phyloP scores from a whole-genome alignment of 139 green algal species.

The Coccomyxa sp. region DNA sequence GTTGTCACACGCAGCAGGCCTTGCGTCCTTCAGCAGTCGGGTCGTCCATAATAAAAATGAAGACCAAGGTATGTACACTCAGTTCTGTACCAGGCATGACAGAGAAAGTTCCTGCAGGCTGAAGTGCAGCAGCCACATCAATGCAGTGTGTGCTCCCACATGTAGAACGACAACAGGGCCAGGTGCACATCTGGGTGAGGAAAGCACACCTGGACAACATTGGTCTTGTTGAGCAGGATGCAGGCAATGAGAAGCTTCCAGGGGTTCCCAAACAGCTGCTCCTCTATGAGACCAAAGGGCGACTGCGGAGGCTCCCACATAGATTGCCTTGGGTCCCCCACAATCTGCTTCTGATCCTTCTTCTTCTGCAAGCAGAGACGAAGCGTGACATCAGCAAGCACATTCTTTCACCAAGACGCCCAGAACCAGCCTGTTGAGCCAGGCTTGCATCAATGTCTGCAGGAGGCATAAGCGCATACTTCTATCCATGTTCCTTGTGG shows the following conservation, averaged over 20 bases:
- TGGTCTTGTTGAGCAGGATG: conserved; percentile 91
- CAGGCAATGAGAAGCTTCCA: conserved; percentile 90
- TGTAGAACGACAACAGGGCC: neutral
- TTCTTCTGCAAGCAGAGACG: neutral
- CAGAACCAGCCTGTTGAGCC: too few relatives aligned
- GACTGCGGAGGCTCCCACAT: conserved; percentile 65
- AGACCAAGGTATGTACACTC: neutral
- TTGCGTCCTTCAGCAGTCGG: too few relatives aligned
- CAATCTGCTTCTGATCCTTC: neutral
- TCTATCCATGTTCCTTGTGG: too few relatives aligned
- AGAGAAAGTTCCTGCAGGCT: neutral
- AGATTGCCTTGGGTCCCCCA: conserved; percentile 25
- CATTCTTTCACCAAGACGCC: too few relatives aligned
- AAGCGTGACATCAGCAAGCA: neutral
- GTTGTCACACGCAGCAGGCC: too few relatives aligned
- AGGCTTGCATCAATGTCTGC: too few relatives aligned
- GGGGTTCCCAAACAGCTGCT: conserved; percentile 81
- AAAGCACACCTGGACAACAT: conserved; percentile 14
- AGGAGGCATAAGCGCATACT: too few relatives aligned
- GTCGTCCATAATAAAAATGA: too few relatives aligned
- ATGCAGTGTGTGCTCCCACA: neutral
- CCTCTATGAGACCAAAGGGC: conserved; percentile 77
- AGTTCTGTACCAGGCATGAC: neutral
- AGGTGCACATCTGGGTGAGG: neutral
- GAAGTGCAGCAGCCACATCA: neutral